These are phyloP conservation scores for Begonia peltatifolia DNA, from an alignment of 306 rosid species.

Conservation along the genomic window DNA sequence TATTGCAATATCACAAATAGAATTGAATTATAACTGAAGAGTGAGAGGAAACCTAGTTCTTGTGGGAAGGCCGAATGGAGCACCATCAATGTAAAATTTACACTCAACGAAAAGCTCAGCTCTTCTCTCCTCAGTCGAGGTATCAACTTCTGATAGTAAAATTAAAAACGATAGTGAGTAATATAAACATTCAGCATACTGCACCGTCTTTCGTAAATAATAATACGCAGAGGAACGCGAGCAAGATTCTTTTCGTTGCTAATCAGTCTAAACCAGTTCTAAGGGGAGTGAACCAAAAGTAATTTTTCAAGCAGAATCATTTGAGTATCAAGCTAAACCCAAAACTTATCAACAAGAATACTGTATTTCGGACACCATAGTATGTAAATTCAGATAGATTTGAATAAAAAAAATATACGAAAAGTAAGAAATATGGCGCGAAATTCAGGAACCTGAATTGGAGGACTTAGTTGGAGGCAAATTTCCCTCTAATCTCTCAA, in stretches of 20 bases:
- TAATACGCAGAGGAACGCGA: too few species aligned
- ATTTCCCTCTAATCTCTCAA: conserved; percentile 67
- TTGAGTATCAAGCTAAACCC: too few species aligned
- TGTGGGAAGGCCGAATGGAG: conserved; percentile 83
- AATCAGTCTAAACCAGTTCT: too few species aligned
- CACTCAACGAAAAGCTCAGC: conserved; percentile 82
- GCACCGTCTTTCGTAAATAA: not conserved
- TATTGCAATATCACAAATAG: too few species aligned
- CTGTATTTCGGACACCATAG: not conserved
- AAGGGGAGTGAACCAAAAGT: too few species aligned
- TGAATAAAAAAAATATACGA: not conserved
- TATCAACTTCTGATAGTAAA: conserved; percentile 32
- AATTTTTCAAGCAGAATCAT: too few species aligned
- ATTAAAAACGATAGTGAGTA: conserved; percentile 1
- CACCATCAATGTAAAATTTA: conserved; percentile 74
- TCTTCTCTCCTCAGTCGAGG: conserved; percentile 42
- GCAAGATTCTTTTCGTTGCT: too few species aligned
- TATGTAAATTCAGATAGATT: not conserved
- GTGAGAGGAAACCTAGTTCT: conserved; percentile 55
- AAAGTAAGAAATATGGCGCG: not conserved
- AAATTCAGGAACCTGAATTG: conserved; percentile 26
- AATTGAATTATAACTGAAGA: not conserved
- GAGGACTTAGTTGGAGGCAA: conserved; percentile 37
- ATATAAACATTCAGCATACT: conserved; percentile 1
- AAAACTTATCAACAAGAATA: not conserved